Evolutionary conservation across 2,329 filamentous ascomycete species (phyloP).

Genomic region (Fulvia fulva): DNA sequence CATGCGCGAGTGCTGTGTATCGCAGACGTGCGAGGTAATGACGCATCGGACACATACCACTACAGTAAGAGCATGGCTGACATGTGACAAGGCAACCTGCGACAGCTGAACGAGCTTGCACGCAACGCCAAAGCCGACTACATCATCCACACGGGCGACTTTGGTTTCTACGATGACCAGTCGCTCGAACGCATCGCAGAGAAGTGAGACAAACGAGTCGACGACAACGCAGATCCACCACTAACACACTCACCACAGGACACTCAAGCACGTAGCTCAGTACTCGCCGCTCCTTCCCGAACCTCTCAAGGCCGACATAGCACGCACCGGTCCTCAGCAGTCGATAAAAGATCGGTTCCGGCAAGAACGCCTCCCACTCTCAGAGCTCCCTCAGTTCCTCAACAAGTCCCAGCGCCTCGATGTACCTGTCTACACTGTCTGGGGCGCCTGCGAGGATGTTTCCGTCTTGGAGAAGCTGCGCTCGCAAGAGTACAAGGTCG

Average conservation of each 20-base stretch:
- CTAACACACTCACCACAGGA: constrained; percentile 53
- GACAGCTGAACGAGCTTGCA: constrained; percentile 92
- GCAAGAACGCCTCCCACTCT: constrained; percentile 79
- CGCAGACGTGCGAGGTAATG: constrained; percentile 49
- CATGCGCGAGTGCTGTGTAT: constrained; percentile 49
- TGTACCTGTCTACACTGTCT: constrained; percentile 96
- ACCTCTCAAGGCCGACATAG: constrained; percentile 62
- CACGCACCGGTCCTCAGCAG: constrained; percentile 62
- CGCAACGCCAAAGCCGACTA: constrained; percentile 92
- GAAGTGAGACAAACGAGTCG: constrained; percentile 61
- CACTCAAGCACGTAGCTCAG: constrained; percentile 95
- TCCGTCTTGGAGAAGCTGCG: constrained; percentile 95
- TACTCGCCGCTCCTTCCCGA: constrained; percentile 94
- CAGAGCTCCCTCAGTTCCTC: constrained; percentile 84
- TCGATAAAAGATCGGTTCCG: constrained; percentile 79
- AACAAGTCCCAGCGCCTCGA: constrained; percentile 86
- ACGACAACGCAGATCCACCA: background rate
- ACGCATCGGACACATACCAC: background rate
- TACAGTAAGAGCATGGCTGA: constrained; percentile 15
- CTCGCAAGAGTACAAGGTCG: constrained; percentile 95
- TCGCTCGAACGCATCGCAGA: constrained; percentile 96
- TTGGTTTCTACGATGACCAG: constrained; percentile 96
- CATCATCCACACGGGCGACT: constrained; percentile 97
- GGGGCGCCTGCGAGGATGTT: constrained; percentile 98
- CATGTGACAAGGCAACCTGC: constrained; percentile 70